Base-by-base conservation (phyloP, 108 stramenopile genomes). In the Nitzschia inconspicua region DNA sequence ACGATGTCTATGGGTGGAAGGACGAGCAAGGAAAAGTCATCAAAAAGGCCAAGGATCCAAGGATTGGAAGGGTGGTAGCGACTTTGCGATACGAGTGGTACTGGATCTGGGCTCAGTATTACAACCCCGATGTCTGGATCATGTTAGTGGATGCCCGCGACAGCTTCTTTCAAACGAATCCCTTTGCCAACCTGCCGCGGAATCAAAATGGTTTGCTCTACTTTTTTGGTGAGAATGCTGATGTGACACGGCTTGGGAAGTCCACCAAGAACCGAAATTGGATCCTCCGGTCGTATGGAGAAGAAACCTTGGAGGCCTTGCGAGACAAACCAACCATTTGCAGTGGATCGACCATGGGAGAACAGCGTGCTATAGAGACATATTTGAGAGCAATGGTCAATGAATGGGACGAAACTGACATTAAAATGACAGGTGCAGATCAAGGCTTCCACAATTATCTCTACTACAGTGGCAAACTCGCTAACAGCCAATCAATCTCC, bases 401-500 rank as follows among this genome's bases (percentile, higher is more conserved):
- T 1, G 75, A 85, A 57, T 72, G 59, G 16, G 84, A 81, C 36
- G 65, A 76, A 49, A 73, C 77, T 2, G 64, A 70, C 5, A 73
- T 63, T 36, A 65, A 57, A 19, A 43, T 73, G n/a, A 73, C 70
- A 27, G 84, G 84, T 11, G 75, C 77, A 39, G 84, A 85, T 59
- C 80, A 81, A 61, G 80, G 80, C 0, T 81, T 85, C 70, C 84
- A 85, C 57, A 85, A 79, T 52, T 80, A 65, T 32, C 63, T 85
- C 44, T 78, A 66, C 35, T 81, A 81, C 60, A 62, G 72, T n/a
- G 58, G 57, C n/a, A 73, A 64, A 22, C 60, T 79, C 16, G 43
- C 19, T 10, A 70, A 75, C 46, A 63, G 72, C 4, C 13, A 66
- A 53, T 49, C 50, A 7, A 70, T 85, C 35, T 32, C 18, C 3